phyloP scores from a whole-genome alignment of 2,329 filamentous ascomycete genomes.

The Phialophora macrospora region DNA sequence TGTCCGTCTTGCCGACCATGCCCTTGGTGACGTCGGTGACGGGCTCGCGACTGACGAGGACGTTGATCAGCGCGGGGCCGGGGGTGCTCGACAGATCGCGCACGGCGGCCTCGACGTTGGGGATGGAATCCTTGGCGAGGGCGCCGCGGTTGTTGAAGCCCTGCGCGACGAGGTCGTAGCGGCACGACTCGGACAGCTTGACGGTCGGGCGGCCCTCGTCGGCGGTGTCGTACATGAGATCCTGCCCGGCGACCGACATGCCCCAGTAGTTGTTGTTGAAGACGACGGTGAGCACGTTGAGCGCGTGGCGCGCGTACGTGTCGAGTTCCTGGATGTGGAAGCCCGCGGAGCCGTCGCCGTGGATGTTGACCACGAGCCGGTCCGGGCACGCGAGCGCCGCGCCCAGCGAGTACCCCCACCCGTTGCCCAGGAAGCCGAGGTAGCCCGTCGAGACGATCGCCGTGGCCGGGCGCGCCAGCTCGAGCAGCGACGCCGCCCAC shows the following conservation, averaged over 20 bases:
- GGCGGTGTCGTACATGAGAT: constrained; percentile 49
- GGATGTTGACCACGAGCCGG: constrained; percentile 50
- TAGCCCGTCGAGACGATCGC: constrained; percentile 43
- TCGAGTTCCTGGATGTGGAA: constrained; percentile 55
- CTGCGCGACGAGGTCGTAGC: constrained; percentile 51
- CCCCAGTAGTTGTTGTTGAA: constrained; percentile 55
- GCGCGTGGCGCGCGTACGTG: constrained; percentile 49
- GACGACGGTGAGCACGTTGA: constrained; percentile 51
- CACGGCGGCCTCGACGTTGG: constrained; percentile 44
- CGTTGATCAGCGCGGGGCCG: constrained; percentile 46
- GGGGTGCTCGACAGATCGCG: constrained; percentile 40
- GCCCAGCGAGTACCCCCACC: constrained; percentile 54
- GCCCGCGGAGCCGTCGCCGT: constrained; percentile 54
- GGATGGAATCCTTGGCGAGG: constrained; percentile 39
- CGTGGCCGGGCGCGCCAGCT: constrained; percentile 39
- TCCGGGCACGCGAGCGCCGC: constrained; percentile 50
- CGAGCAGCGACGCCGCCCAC: constrained; percentile 42
- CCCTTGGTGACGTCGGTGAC: constrained; percentile 34
- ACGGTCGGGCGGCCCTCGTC: constrained; percentile 44
- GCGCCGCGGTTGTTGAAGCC: constrained; percentile 46
- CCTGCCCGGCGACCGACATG: constrained; percentile 53
- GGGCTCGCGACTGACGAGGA: constrained; percentile 49
- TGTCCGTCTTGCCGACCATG: constrained; percentile 53
- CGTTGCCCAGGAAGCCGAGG: constrained; percentile 55
- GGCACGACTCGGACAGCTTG: constrained; percentile 42